Base-by-base conservation (phyloP, 2,329 filamentous ascomycete species). In the Eutypa lata region DNA sequence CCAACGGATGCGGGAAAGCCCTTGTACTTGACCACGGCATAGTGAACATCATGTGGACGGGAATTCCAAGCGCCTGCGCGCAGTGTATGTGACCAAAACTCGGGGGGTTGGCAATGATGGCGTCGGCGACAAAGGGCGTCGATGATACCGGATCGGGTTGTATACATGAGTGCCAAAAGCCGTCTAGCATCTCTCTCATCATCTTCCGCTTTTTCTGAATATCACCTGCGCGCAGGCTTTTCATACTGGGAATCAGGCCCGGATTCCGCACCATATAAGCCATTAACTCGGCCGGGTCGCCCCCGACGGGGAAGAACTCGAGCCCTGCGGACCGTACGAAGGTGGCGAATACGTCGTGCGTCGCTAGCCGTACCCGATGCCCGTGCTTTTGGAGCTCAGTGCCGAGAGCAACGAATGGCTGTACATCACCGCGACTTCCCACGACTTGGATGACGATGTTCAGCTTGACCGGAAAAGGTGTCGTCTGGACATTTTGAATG, bases 1-100 rank as follows among this genome's bases (percentile, higher is more conserved):
- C 89, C 26, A 95, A 74, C 0, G 90, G 90, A 62, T 95, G 90
- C 0, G 89, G 88, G 58, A 94, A 94, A 0, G 86, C 81, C 63
- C 88, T 83, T 0, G 90, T 95, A 0, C 89, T 85, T 1, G 88
- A 88, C 86, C 89, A 95, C 0, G 90, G 90, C 89, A 95, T 94
- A 1, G 91, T 96, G 71, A 96, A 96, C 89, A 96, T 95, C 70
- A 96, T 83, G 61, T 91, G 88, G 8, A 91, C 65, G 0, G 88
- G 88, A 47, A 91, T 84, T 0, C 87, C 88, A 61, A 91, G 70
- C 68, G 88, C 89, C 69, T 91, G 87, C 0, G 88, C 88, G 53
- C 87, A 81, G 62, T 91, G 88, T 2, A 91, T 76, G 61, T 91
- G 88, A 0, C 86, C 88, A 69, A 90, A 91, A 61, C 86, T 89